These are phyloP conservation scores for Zopfia rhizophila DNA, from an alignment of 2,329 filamentous ascomycete species.

Conservation along the genomic window DNA sequence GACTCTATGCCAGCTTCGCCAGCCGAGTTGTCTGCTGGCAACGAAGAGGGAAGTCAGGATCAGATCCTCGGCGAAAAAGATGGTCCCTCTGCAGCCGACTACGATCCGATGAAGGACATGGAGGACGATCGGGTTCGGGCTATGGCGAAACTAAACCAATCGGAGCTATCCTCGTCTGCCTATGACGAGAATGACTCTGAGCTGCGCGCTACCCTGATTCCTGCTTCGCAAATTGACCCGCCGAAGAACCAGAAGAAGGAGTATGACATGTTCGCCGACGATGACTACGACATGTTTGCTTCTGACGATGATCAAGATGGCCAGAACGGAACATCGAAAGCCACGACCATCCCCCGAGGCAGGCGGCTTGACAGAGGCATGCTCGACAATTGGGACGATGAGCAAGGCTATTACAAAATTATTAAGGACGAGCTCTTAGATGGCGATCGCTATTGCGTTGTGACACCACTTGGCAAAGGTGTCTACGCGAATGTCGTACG, in stretches of 20 bases:
- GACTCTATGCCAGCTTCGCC: conserved; percentile 51
- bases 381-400: conserved; percentile 92
- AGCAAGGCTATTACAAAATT: conserved; percentile 96
- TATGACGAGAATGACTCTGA: conserved; percentile 69
- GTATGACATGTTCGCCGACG: conserved; percentile 72
- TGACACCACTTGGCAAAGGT: conserved; percentile 87
- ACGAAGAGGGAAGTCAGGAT: conserved; percentile 53
- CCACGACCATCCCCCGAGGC: conserved; percentile 27
- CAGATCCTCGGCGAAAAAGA: conserved; percentile 62
- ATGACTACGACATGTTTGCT: conserved; percentile 72
- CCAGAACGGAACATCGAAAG: conserved; percentile 31
- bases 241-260: conserved; percentile 61
- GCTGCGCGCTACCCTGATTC: conserved; percentile 63
- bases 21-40: conserved; percentile 52
- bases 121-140: conserved; percentile 80
- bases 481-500: conserved; percentile 98
- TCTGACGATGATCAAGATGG: conserved; percentile 87
- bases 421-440: conserved; percentile 91
- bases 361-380: conserved; percentile 74
- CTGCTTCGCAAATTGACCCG: conserved; percentile 45
- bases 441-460: conserved; percentile 85
- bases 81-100: conserved; percentile 90
- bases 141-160: conserved; percentile 63
- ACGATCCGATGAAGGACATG: conserved; percentile 90
- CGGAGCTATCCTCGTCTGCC: conserved; percentile 57